phyloP scores from a whole-genome alignment of 768 basidiomycete genomes.

The Phlegmacium glaucopus region DNA sequence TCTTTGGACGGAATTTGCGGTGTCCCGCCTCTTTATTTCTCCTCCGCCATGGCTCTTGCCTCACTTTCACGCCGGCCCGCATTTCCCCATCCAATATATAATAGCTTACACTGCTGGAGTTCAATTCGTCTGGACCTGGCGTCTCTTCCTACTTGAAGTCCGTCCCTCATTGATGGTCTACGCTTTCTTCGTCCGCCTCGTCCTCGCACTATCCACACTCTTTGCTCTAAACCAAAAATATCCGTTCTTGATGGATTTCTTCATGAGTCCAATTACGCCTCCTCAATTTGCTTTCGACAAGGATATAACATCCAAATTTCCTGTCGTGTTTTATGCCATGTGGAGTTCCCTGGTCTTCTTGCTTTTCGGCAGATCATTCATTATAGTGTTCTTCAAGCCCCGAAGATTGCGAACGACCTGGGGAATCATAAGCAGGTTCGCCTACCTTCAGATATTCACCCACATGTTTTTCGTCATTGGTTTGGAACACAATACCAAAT shows the following conservation, averaged over 20 bases:
- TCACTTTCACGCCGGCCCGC: background rate
- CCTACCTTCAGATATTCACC: background rate
- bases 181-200: background rate
- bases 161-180: background rate
- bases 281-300: background rate
- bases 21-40: background rate
- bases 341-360: background rate
- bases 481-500: background rate
- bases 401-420: background rate
- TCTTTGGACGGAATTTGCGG: background rate
- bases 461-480: conserved; percentile 6
- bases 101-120: background rate
- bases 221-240: background rate
- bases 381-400: background rate
- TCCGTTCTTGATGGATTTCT: background rate
- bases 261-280: background rate
- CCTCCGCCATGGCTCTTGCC: background rate
- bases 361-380: background rate
- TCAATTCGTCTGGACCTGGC: background rate
- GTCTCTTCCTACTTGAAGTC: background rate
- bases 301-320: background rate
- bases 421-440: background rate
- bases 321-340: background rate
- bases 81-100: background rate
- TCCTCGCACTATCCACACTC: background rate